phyloP scores from a whole-genome alignment of 2,329 filamentous ascomycete genomes.

The Fusarium piperis region DNA sequence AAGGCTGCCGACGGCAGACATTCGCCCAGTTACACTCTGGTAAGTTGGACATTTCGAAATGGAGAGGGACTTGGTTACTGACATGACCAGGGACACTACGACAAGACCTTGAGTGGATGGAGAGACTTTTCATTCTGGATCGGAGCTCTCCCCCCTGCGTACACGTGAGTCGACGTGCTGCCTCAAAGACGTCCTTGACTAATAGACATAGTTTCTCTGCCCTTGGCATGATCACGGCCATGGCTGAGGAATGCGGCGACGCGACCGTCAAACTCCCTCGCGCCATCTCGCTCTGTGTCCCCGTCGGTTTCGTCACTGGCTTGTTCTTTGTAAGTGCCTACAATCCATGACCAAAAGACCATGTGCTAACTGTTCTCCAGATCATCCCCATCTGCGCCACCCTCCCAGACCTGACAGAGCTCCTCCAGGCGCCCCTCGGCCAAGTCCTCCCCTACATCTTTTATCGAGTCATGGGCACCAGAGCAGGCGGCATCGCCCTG shows the following conservation, averaged over 20 bases:
- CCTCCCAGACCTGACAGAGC: slow-evolving; percentile 70
- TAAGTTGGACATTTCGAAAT: not conserved
- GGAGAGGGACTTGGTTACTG: not conserved
- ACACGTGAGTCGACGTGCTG: slow-evolving; percentile 35
- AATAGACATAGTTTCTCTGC: slow-evolving; percentile 47
- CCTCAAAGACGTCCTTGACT: not conserved
- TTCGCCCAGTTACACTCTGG: slow-evolving; percentile 52
- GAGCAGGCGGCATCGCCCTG: slow-evolving; percentile 78
- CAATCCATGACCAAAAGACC: slow-evolving; percentile 63
- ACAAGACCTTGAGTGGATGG: slow-evolving; percentile 74
- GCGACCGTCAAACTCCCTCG: slow-evolving; percentile 69
- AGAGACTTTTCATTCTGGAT: slow-evolving; percentile 69
- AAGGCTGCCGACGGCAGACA: slow-evolving; percentile 70
- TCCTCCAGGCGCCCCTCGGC: slow-evolving; percentile 74
- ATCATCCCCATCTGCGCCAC: slow-evolving; percentile 62
- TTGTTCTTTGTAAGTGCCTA: slow-evolving; percentile 63
- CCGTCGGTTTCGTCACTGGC: slow-evolving; percentile 71
- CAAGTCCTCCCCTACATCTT: slow-evolving; percentile 82
- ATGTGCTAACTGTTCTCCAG: not conserved
- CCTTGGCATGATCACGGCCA: slow-evolving; percentile 63
- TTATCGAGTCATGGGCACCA: slow-evolving; percentile 78
- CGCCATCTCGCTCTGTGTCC: slow-evolving; percentile 73
- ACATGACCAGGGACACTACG: slow-evolving; percentile 67
- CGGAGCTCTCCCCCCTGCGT: slow-evolving; percentile 58
- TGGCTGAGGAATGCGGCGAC: slow-evolving; percentile 69